phyloP scores from a whole-genome alignment of 2,329 filamentous ascomycete genomes.

The Allantophomopsis lycopodina region DNA sequence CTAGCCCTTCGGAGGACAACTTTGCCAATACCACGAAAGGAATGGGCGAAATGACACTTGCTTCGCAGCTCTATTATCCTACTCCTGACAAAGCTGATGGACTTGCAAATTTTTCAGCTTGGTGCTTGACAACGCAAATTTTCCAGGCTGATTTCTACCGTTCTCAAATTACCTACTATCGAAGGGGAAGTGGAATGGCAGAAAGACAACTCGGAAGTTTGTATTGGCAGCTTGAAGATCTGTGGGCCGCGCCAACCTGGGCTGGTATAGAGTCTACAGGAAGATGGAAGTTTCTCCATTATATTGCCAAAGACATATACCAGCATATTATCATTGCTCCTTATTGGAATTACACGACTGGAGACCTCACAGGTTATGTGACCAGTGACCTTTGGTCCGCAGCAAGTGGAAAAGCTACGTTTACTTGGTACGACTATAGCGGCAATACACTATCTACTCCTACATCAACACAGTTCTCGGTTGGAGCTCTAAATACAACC shows the following conservation, averaged over 20 bases:
- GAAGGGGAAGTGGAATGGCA: conserved; percentile 39
- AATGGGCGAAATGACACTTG: conserved; percentile 43
- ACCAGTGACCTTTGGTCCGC: conserved; percentile 42
- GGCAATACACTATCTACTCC: conserved; percentile 23
- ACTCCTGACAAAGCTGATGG: conserved; percentile 35
- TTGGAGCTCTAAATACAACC: conserved; percentile 10
- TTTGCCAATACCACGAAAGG: conserved; percentile 26
- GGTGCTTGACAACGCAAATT: conserved; percentile 47
- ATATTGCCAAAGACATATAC: conserved; percentile 42
- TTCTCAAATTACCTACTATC: conserved; percentile 45
- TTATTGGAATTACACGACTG: conserved; percentile 34
- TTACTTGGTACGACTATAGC: conserved; percentile 36
- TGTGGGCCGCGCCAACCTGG: conserved; percentile 52
- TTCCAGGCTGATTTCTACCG: conserved; percentile 52
- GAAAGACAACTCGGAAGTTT: conserved; percentile 44
- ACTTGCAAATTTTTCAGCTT: conserved; percentile 43
- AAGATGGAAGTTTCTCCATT: conserved; percentile 48
- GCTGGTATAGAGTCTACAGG: conserved; percentile 48
- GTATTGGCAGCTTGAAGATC: conserved; percentile 54
- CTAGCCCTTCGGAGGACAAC: conserved; percentile 30
- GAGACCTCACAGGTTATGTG: conserved; percentile 36
- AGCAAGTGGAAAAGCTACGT: conserved; percentile 27
- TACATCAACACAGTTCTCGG: conserved; percentile 3
- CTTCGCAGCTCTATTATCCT: conserved; percentile 41
- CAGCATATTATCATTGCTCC: conserved; percentile 43